Percentiles rank a stretch among this genome's conserved stretches.
Evolutionary conservation across 2,329 filamentous ascomycete genomes (phyloP).

Genomic region (Epicoccum sorghinum): DNA sequence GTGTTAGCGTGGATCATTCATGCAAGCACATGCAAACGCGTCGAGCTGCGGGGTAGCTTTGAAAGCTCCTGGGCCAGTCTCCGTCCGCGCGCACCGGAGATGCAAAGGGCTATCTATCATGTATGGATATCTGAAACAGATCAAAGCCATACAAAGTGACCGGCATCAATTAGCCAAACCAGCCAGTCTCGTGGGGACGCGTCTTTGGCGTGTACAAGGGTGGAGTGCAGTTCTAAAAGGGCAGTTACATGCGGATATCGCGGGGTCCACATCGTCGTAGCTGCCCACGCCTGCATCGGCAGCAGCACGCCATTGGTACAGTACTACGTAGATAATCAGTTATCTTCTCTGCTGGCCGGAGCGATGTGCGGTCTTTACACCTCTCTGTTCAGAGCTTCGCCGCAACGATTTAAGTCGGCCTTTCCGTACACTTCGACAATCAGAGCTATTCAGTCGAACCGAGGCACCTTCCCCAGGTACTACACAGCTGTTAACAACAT

Average conservation of each 20-base stretch:
- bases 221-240: slow-evolving; percentile 26
- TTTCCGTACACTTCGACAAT: slow-evolving; percentile 9
- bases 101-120: neutral
- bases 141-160: slow-evolving; percentile 4
- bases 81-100: slow-evolving; percentile 10
- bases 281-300: slow-evolving; percentile 12
- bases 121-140: neutral
- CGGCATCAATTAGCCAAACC: neutral
- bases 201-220: slow-evolving; percentile 17
- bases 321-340: slow-evolving; percentile 27
- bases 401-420: slow-evolving; percentile 3
- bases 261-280: slow-evolving; percentile 28
- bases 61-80: neutral
- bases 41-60: slow-evolving; percentile 15
- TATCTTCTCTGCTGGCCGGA: slow-evolving; percentile 22
- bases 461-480: slow-evolving; percentile 20
- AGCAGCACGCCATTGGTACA: slow-evolving; percentile 15
- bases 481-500: slow-evolving; percentile 37
- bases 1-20: slow-evolving; percentile 10
- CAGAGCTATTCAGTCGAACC: slow-evolving; percentile 16
- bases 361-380: slow-evolving; percentile 34
- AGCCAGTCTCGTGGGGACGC: neutral
- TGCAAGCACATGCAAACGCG: slow-evolving; percentile 13
- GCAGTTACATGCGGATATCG: slow-evolving; percentile 36
- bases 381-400: slow-evolving; percentile 24